phyloP scores from a whole-genome alignment of 2,329 filamentous ascomycete genomes.

The Neopestalotiopsis sp. region DNA sequence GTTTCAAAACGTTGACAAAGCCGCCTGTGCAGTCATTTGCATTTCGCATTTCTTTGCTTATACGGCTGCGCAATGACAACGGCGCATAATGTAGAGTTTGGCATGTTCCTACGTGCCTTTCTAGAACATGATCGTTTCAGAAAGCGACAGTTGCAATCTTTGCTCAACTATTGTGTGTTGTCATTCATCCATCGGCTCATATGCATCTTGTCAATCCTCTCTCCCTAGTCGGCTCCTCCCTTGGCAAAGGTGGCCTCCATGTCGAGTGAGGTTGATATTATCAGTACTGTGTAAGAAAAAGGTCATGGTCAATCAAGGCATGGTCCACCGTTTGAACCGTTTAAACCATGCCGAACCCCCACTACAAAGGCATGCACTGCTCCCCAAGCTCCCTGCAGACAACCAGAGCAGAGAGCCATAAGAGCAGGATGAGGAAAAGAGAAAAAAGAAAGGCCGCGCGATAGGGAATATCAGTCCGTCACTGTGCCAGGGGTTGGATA shows the following conservation, averaged over 20 bases:
- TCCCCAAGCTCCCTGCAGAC: not conserved
- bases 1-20: constrained; percentile 3
- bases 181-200: not conserved
- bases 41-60: not conserved
- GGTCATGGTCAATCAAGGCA: constrained; percentile 2
- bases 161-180: not conserved
- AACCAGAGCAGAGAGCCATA: not conserved
- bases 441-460: constrained; percentile 6
- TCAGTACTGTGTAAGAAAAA: not conserved
- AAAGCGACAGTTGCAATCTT: not conserved
- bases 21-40: not conserved
- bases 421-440: not conserved
- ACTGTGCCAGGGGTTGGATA: constrained; percentile 13
- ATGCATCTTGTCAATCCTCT: not conserved
- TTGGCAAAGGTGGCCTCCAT: not conserved
- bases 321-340: not conserved
- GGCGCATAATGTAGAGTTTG: not conserved
- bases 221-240: not conserved
- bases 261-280: not conserved
- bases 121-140: constrained; percentile 3
- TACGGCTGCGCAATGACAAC: not conserved
- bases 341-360: not conserved
- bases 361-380: not conserved
- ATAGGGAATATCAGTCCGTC: constrained; percentile 5
- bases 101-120: not conserved